Evolutionary conservation across 1,139 yeast species (phyloP), one percentile per base, ranked within the genome.

Genomic region (Diutina rugosa): DNA sequence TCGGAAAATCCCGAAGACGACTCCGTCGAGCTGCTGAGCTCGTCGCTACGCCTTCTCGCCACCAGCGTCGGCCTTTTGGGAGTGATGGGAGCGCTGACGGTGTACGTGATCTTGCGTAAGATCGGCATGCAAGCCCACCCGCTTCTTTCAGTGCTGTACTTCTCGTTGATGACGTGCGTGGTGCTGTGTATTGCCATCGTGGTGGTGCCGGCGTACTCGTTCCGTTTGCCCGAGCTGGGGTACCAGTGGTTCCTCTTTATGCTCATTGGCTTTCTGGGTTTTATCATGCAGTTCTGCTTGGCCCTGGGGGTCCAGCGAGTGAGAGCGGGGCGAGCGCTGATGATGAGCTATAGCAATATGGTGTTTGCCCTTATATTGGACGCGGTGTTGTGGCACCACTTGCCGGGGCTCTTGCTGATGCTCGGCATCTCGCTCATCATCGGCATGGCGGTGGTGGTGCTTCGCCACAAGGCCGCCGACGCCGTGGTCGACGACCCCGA

Each of bases 241-340:
- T 72, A 73, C 61, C 93, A 89, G 65, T 87, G 96, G 95, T 62
- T 71, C 6, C 69, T 87, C 41, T 78, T 90, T 60, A 57, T 72
- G 1, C 67, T 79, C 38, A 77, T 89, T 60, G 96, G 97, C 2
- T 61, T 85, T 12, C 78, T 87, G 53, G 97, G 97, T 0, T 90
- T 90, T 67, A 69, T 84, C 57, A 87, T 86, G 83, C 97, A 90
- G 67, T 83, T 84, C 63, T 72, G 85, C 38, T 70, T 88, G 57
- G 88, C 97, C 0, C 84, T 90, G 3, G 97, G 96, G 0, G 79
- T 90, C 56, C 96, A 89, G 67, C 73, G 90, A 58, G 96, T 88
- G 60, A 77, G 78, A 59, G 96, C 97, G 0, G 83, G 90, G 1
- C 78, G 89, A 58, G 90, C 91, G 0, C 77, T 93, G 5, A 76